These are phyloP conservation scores for Fusarium buharicum DNA, from an alignment of 2,329 filamentous ascomycete genomes.

Conservation along the genomic window DNA sequence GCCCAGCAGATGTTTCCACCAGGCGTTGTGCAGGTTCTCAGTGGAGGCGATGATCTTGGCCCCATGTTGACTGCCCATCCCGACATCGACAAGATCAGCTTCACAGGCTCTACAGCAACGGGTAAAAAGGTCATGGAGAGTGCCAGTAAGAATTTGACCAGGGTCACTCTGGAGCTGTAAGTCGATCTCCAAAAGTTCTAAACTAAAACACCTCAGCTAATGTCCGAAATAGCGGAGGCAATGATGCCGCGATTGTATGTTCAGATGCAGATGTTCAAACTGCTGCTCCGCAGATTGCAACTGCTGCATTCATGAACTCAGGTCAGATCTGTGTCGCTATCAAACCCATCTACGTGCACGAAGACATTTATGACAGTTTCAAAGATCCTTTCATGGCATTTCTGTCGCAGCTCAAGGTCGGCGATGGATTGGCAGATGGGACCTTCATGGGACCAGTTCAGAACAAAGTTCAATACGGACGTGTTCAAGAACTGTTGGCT, in stretches of 20 bases:
- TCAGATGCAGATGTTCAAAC: conserved; percentile 63
- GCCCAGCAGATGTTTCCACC: conserved; percentile 66
- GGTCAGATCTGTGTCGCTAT: conserved; percentile 50
- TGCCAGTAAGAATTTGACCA: conserved; percentile 65
- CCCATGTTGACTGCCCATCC: conserved; percentile 67
- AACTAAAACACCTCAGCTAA: too few relatives aligned
- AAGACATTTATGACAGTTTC: conserved; percentile 61
- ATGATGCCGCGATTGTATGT: conserved; percentile 67
- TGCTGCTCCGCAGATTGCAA: conserved; percentile 47
- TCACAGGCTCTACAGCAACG: conserved; percentile 70
- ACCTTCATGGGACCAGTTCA: conserved; percentile 4
- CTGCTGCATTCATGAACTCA: conserved; percentile 65
- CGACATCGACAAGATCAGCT: conserved; percentile 68
- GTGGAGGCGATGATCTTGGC: conserved; percentile 69
- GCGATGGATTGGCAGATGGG: background rate
- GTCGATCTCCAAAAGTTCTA: too few relatives aligned
- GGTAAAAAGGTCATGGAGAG: conserved; percentile 70
- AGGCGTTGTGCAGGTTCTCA: conserved; percentile 69
- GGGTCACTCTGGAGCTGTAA: conserved; percentile 66
- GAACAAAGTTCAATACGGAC: conserved; percentile 1
- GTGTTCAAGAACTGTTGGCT: background rate
- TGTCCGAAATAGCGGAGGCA: conserved; percentile 54
- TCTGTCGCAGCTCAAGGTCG: background rate
- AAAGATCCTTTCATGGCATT: background rate
- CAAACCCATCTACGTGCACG: conserved; percentile 70